Base-by-base conservation (phyloP, 1,284 basidiomycete species). In the Tremellales sp. region DNA sequence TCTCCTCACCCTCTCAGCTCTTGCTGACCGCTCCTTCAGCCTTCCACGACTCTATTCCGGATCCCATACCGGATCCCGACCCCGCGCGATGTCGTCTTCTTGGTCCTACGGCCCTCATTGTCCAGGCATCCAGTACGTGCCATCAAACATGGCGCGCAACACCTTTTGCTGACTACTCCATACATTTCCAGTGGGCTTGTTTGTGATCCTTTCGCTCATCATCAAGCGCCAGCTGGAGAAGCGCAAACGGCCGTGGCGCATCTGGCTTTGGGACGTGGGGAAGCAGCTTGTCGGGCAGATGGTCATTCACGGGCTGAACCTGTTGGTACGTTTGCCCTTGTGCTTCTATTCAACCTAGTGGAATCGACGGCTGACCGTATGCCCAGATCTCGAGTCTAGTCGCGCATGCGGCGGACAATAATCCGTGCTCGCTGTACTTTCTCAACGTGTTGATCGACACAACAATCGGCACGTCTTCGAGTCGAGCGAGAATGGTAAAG, bases 381-480 rank as follows among this genome's bases (percentile, higher is more conserved):
- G 12, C 5, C 10, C 48, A 73, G 71, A 71, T 73, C 21, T 73
- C 72, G 6, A 65, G 63, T 40, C 49, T 74, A 12, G 68, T 75
- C 31, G 88, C 87, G 0, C 74, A 82, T 36, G 78, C 81, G 38
- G 79, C 79, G 2, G 75, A 82, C 14, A 79, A 80, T 41, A 93
- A 94, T 67, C 87, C 91, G 4, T 95, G 91, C 64, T 85, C 87
- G 14, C 80, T 84, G 51, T 97, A 97, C 74, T 95, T 97, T 68
- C 81, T 97, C 48, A 94, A 97, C 66, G 87, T 98, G 46, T 76
- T 94, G 27, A 78, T 97, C 52, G 94, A 98, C 72, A 97, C 93
- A 16, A 97, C 93, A 0, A 74, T 94, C 45, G 93, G 90, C 86
- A 55, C 60, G 81, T 70, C 13, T 28, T 21, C 29, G 35, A 26